phyloP scores from a whole-genome alignment of 495 filamentous ascomycete species.

The Hypoxylon intermedium region DNA sequence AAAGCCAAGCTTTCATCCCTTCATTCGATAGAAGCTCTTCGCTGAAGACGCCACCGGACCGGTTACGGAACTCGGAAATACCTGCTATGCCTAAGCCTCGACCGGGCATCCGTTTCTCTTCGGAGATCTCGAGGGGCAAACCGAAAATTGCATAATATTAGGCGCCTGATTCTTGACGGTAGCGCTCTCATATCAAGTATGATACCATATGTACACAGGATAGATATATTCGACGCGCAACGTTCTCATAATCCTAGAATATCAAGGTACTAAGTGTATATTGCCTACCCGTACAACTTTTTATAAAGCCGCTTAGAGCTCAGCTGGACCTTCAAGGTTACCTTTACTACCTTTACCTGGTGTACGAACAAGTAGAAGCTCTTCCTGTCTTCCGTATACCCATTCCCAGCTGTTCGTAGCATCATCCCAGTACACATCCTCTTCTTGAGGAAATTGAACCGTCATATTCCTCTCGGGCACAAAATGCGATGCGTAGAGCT shows the following conservation, averaged over 20 bases:
- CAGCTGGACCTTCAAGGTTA: neutral
- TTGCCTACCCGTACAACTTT: too few relatives aligned
- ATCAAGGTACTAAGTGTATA: too few relatives aligned
- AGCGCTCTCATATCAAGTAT: neutral
- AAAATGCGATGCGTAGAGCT: slow-evolving; percentile 54
- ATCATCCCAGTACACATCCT: slow-evolving; percentile 51
- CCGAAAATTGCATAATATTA: neutral
- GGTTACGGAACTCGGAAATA: slow-evolving; percentile 5
- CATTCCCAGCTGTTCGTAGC: slow-evolving; percentile 48
- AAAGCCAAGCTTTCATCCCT: slow-evolving; percentile 22
- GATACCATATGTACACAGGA: neutral
- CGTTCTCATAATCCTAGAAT: too few relatives aligned
- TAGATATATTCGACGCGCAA: neutral
- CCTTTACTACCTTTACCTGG: slow-evolving; percentile 21
- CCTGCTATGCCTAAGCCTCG: neutral
- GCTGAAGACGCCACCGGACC: slow-evolving; percentile 2
- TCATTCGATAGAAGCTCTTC: slow-evolving; percentile 7
- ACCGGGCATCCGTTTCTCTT: neutral
- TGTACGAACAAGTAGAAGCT: slow-evolving; percentile 49
- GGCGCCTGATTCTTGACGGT: neutral
- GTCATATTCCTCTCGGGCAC: slow-evolving; percentile 52
- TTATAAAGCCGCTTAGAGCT: slow-evolving; percentile 16
- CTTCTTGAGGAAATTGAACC: slow-evolving; percentile 53
- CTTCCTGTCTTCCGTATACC: slow-evolving; percentile 54
- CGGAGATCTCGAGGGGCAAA: slow-evolving; percentile 1